Evolutionary conservation across 805 yeast species (phyloP).

Genomic region (Isabelozyma heimii): DNA sequence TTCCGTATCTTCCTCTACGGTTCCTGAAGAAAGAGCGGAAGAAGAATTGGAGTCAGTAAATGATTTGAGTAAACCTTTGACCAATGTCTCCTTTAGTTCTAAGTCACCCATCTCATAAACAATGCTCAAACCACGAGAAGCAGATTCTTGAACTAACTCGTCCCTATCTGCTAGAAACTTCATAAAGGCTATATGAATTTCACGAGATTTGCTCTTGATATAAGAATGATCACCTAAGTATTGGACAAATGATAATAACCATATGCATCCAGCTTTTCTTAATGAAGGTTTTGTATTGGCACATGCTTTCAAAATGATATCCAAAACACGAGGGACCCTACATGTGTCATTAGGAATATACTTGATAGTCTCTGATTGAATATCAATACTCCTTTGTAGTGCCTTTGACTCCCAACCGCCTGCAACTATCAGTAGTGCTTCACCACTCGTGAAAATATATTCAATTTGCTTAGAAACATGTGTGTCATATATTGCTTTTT

Average conservation of each 20-base stretch:
- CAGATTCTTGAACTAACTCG: constrained; percentile 87
- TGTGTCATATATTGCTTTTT: constrained; percentile 51
- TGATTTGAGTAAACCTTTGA: constrained; percentile 68
- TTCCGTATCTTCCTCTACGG: constrained; percentile 75
- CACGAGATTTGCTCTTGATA: constrained; percentile 44
- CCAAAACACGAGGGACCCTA: constrained; percentile 37
- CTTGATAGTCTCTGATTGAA: constrained; percentile 33
- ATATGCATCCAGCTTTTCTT: constrained; percentile 75
- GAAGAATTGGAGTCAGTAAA: constrained; percentile 68
- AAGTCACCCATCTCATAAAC: constrained; percentile 74
- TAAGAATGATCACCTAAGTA: constrained; percentile 54
- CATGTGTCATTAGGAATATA: constrained; percentile 15
- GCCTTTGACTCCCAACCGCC: constrained; percentile 73
- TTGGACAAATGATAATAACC: constrained; percentile 80
- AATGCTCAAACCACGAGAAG: constrained; percentile 81
- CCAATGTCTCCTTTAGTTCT: constrained; percentile 67
- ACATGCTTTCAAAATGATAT: constrained; percentile 50
- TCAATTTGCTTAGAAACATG: constrained; percentile 74
- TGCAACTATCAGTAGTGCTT: constrained; percentile 69
- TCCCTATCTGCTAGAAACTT: constrained; percentile 76
- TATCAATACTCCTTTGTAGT: constrained; percentile 52
- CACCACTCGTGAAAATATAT: constrained; percentile 75
- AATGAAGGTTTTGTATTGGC: constrained; percentile 68
- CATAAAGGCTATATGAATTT: constrained; percentile 74
- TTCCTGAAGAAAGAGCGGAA: constrained; percentile 53